Evolutionary conservation across 164 flowering plant genomes (phyloP).

Genomic region (Platanus orientalis): DNA sequence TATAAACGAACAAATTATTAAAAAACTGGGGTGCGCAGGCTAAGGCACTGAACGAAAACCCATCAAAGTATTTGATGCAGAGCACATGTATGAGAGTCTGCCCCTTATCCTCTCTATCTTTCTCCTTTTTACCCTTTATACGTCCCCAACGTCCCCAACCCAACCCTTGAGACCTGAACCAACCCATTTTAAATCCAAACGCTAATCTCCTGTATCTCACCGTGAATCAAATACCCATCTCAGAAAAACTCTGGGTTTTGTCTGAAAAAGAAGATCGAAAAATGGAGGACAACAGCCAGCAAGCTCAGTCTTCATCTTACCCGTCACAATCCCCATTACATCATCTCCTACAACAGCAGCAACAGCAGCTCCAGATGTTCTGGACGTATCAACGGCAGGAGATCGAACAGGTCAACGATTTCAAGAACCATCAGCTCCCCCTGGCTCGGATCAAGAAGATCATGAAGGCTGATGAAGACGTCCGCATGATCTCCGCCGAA

Average conservation of each 20-base stretch:
- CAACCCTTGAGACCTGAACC: not conserved
- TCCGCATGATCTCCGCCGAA: slow-evolving; percentile 93
- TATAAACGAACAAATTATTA: too few species aligned
- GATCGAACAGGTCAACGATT: slow-evolving; percentile 73
- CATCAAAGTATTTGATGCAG: too few species aligned
- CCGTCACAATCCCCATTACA: slow-evolving; percentile 32
- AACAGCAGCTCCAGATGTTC: slow-evolving; percentile 85
- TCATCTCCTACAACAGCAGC: slow-evolving; percentile 89
- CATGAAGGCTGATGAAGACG: too few species aligned
- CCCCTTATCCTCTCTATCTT: not conserved
- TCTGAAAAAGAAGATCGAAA: not conserved
- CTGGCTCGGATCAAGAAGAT: too few species aligned
- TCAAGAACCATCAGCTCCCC: slow-evolving; percentile 93
- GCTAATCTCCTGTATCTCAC: slow-evolving; percentile 9
- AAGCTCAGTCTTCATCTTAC: slow-evolving; percentile 13
- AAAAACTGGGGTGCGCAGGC: too few species aligned
- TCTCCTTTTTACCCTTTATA: not conserved
- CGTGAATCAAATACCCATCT: slow-evolving; percentile 3
- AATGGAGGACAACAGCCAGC: slow-evolving; percentile 25
- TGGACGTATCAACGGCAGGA: slow-evolving; percentile 84
- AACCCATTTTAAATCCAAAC: slow-evolving; percentile 10
- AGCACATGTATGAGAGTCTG: not conserved
- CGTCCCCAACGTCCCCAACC: too few species aligned
- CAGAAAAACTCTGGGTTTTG: too few species aligned
- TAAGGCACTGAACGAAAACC: too few species aligned